Evolutionary conservation across 345 rosid genomes (phyloP), one percentile per base, ranked within the genome.

Genomic region (Turritis glabra): DNA sequence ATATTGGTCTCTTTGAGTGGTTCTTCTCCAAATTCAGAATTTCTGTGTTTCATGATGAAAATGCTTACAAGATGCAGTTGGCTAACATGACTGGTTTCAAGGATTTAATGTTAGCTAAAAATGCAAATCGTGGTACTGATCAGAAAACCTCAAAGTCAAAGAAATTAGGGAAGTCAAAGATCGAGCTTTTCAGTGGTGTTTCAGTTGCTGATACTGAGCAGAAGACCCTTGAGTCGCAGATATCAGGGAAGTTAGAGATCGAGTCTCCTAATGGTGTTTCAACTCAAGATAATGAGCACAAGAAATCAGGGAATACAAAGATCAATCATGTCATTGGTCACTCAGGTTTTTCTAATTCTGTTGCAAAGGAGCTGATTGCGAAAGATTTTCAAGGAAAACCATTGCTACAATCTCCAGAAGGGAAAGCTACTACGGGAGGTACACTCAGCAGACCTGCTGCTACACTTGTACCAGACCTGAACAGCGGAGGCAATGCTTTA

Each of bases 21-120:
- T 87, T 94, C 84, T 88, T 91, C 80, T 85, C 95, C 72, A 88
- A 77, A 80, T 90, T 88, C 74, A 87, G 98, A 83, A 90, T 86
- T 62, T 89, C 87, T 0, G 72, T 62, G 52, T 87, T 76, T 80
- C 93, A 79, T 53, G 96, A 91, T 44, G 90, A 87, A 75, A 82
- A 78, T 54, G 78, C 85, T 65, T 79, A 83, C 61, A 93, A 86
- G 80, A 80, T 47, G 82, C 77, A 82, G 80, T 87, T 82, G 82
- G 84, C 79, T 84, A 86, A 69, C 73, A 52, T 75, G 75, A 82
- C 81, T 70, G 84, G 71, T 54, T 77, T 67, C 71, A 81, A 82
- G 72, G 86, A 86, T 38, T 25, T 47, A 72, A 69, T 62, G 60
- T 43, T 35, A n/a, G 61, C 66, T 61, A 76, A 43, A 30, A 35